These are phyloP conservation scores for Gynostemma pentaphyllum DNA, from an alignment of 306 rosid species.

Conservation along the genomic window DNA sequence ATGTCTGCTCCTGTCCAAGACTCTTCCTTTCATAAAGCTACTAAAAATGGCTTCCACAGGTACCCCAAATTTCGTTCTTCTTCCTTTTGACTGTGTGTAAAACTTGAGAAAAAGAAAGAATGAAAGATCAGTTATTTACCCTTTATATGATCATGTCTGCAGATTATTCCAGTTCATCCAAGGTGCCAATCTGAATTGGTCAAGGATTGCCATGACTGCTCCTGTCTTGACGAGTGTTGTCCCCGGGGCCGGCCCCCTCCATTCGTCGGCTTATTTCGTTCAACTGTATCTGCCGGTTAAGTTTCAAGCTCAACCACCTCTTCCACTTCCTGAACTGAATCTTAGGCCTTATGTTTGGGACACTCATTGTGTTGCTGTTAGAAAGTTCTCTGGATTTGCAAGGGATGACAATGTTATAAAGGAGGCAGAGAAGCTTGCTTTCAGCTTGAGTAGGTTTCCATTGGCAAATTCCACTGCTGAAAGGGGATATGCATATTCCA, in stretches of 20 bases:
- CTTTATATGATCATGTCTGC: constrained; percentile 2
- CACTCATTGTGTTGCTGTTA: constrained; percentile 45
- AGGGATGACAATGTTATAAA: constrained; percentile 44
- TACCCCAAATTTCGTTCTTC: background rate
- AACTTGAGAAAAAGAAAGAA: background rate
- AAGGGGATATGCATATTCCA: constrained; percentile 40
- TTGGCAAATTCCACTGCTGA: constrained; percentile 45
- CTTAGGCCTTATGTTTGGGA: constrained; percentile 30
- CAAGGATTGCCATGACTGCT: constrained; percentile 57
- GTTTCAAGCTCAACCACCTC: constrained; percentile 53
- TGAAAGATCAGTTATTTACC: background rate
- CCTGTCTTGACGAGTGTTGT: constrained; percentile 60
- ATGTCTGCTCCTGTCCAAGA: constrained; percentile 41
- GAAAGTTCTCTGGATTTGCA: constrained; percentile 62
- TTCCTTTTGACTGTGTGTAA: background rate
- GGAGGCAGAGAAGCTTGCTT: constrained; percentile 67
- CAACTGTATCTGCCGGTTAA: constrained; percentile 52
- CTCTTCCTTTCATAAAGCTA: constrained; percentile 49
- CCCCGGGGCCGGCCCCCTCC: constrained; percentile 50
- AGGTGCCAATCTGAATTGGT: constrained; percentile 82
- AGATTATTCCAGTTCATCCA: constrained; percentile 72
- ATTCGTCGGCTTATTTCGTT: constrained; percentile 51
- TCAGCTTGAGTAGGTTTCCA: constrained; percentile 42
- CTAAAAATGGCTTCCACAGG: constrained; percentile 63
- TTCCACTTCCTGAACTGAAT: constrained; percentile 58